These are phyloP conservation scores for Asterionellopsis glacialis DNA, from an alignment of 108 stramenopile species.

Conservation along the genomic window DNA sequence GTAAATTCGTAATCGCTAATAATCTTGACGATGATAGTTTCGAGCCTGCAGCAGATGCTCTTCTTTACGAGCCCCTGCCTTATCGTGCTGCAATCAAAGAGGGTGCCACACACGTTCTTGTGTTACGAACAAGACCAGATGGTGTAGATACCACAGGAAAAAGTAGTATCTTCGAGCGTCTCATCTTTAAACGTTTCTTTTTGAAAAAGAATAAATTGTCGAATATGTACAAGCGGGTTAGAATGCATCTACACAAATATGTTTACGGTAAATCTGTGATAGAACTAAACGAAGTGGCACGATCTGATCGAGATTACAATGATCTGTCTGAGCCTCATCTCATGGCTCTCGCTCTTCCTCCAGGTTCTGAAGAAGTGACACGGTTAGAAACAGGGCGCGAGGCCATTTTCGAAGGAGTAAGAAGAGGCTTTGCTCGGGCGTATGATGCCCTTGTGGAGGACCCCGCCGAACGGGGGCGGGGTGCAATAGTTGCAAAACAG, in stretches of 20 bases:
- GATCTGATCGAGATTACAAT: constrained; percentile 35
- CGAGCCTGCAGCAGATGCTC: constrained; percentile 89
- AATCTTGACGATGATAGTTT: constrained; percentile 29
- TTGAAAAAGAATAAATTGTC: constrained; percentile 67
- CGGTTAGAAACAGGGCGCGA: constrained; percentile 73
- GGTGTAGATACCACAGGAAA: constrained; percentile 88
- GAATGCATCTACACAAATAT: constrained; percentile 71
- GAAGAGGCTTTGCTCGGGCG: constrained; percentile 86
- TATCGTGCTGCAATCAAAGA: constrained; percentile 79
- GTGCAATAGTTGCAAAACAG: constrained; percentile 48
- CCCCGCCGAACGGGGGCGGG: constrained; percentile 61
- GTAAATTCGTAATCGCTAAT: constrained; percentile 50
- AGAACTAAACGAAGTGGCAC: constrained; percentile 65
- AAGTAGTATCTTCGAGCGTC: constrained; percentile 61
- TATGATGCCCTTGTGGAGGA: constrained; percentile 89
- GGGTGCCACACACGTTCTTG: constrained; percentile 90
- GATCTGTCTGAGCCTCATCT: constrained; percentile 51
- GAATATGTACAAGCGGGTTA: constrained; percentile 54
- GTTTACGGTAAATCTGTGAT: constrained; percentile 84
- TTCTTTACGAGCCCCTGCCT: constrained; percentile 89
- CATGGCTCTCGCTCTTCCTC: constrained; percentile 80
- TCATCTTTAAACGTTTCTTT: constrained; percentile 84
- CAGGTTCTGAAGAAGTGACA: constrained; percentile 77
- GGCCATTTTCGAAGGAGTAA: constrained; percentile 81
- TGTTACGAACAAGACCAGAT: constrained; percentile 86